Evolutionary conservation across 2,329 filamentous ascomycete genomes (phyloP).

Genomic region (Phaeosphaeriaceae sp.): DNA sequence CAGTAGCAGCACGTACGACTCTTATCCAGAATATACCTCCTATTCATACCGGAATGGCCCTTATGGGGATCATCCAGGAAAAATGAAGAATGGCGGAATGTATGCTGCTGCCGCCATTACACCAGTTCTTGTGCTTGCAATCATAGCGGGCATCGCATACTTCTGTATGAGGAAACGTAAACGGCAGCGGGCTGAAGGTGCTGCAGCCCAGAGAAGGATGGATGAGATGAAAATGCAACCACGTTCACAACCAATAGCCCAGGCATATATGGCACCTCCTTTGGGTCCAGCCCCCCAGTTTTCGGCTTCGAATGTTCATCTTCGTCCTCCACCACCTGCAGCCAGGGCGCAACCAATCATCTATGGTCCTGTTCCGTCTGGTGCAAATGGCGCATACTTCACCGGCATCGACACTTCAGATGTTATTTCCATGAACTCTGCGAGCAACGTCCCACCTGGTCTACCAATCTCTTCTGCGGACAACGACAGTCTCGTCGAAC

Average conservation of each 20-base stretch:
- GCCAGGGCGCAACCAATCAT: constrained; percentile 39
- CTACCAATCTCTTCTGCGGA: constrained; percentile 41
- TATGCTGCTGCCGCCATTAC: constrained; percentile 35
- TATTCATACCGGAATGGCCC: background rate
- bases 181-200: constrained; percentile 20
- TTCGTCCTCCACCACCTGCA: constrained; percentile 24
- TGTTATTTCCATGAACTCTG: constrained; percentile 37
- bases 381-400: constrained; percentile 43
- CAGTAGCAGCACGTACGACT: background rate
- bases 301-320: constrained; percentile 18
- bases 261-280: constrained; percentile 31
- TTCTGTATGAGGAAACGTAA: constrained; percentile 42
- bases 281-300: constrained; percentile 24
- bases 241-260: constrained; percentile 11
- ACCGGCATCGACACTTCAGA: constrained; percentile 51
- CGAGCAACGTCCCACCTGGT: constrained; percentile 27
- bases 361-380: constrained; percentile 41
- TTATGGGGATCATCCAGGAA: constrained; percentile 5
- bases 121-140: constrained; percentile 32
- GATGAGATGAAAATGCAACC: constrained; percentile 39
- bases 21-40: background rate
- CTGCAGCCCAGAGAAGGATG: constrained; percentile 9
- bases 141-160: constrained; percentile 32
- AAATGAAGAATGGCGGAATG: constrained; percentile 17
- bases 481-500: constrained; percentile 36